Percentiles rank a stretch among this genome's conserved stretches.
Conservation (phyloP, 345 rosid species). For the Ricinus communis region DNA sequence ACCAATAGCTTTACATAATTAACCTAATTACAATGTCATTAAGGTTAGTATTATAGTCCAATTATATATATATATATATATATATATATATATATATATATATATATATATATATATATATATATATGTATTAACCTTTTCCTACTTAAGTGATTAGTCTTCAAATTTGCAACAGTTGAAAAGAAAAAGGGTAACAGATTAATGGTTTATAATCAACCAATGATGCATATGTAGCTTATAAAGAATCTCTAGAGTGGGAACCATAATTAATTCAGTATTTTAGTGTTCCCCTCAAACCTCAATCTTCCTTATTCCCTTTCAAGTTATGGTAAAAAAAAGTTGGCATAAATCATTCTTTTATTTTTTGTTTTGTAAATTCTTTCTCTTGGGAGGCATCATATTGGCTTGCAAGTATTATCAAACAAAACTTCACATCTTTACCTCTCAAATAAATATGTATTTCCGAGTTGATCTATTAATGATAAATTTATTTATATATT, state of each 20-base stretch:
- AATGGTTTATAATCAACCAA: conserved; percentile 2
- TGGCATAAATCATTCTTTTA: background rate
- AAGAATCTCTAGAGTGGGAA: conserved; percentile 11
- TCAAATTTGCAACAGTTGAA: background rate
- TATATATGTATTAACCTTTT: no score
- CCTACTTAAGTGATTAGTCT: background rate
- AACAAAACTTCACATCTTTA: no score
- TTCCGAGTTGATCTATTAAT: no score
- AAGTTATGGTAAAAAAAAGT: conserved; percentile 6
- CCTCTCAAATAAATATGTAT: no score
- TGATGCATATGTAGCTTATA: background rate
- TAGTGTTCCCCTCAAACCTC: background rate
- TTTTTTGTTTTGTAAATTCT: background rate
- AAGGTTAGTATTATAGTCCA: background rate
- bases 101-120: no score
- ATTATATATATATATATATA: no score
- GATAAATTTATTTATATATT: no score
- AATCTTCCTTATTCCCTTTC: background rate
- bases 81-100: no score
- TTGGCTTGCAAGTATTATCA: background rate
- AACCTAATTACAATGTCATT: background rate
- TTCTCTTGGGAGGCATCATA: background rate
- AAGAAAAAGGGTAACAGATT: background rate
- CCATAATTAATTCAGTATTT: background rate
- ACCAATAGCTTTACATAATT: no score